Evolutionary conservation across 495 filamentous ascomycete genomes (phyloP), one percentile per base, ranked within the genome.

Genomic region (Chaetomium cochliodes): DNA sequence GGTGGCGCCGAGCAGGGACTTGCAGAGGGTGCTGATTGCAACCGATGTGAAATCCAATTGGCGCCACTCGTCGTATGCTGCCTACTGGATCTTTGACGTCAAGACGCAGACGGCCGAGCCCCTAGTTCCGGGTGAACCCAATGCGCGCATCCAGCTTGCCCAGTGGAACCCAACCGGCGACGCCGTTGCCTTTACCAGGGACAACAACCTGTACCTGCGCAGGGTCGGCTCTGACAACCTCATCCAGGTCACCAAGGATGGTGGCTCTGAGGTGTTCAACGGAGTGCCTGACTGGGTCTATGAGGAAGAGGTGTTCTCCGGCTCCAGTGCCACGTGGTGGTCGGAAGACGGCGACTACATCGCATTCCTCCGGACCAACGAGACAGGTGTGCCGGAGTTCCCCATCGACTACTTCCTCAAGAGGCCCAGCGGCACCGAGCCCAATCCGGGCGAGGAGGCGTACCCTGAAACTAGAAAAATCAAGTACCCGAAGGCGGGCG

Each of bases 281-380:
- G 94, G 94, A 23, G 86, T 97, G n/a, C 94, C 94, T 0, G 94
- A 98, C 75, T 98, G 94, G 94, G 94, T 98, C 0, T 98, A 97
- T 68, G 94, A 98, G 72, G 94, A 98, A 72, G 94, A 98, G 76
- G 93, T 98, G 7, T 90, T 98, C 67, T 66, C 78, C 2, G 87
- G 86, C 3, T 90, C 91, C 68, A 92, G 84, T 56, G 96, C 88
- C 8, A 93, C 93, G 0, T 98, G 94, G 94, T 98, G 91, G 92
- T 92, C 91, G 22, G 82, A 87, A 26, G 92, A 93, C 72, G 94
- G 92, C 22, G 88, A 90, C 58, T 94, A 88, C 73, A 75, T 98
- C 65, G 92, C 94, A 22, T 98, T 96, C 74, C 74, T 98, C 47
- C 87, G 92, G 5, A 98, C 94, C 2, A 92, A 98, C 73, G 96